phyloP scores from a whole-genome alignment of 2,329 filamentous ascomycete genomes.

The Gliomastix tumulicola region DNA sequence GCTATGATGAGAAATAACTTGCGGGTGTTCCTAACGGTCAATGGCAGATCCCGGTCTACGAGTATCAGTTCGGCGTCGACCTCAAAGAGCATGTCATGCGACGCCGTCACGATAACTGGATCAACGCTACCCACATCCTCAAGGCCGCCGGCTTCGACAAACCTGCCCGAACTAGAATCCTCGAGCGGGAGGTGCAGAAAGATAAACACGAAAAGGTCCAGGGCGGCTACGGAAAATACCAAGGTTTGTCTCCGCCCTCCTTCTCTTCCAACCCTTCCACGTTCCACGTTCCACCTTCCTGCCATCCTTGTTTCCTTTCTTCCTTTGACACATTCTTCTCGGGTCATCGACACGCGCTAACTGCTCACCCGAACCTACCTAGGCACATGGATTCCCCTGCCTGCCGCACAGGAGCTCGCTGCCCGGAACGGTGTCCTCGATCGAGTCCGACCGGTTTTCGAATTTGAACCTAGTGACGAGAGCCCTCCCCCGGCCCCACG shows the following conservation, averaged over 20 bases:
- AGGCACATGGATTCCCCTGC: slow-evolving; percentile 95
- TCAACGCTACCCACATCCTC: slow-evolving; percentile 98
- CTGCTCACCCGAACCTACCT: too few relatives aligned
- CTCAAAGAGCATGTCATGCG: slow-evolving; percentile 89
- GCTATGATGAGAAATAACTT: too few relatives aligned
- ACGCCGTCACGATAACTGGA: slow-evolving; percentile 87
- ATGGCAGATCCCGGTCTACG: slow-evolving; percentile 97
- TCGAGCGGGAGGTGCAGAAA: slow-evolving; percentile 95
- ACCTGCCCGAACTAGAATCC: slow-evolving; percentile 85
- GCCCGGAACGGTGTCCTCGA: slow-evolving; percentile 82
- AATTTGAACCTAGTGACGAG: slow-evolving; percentile 75
- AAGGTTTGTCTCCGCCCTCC: slow-evolving; percentile 68
- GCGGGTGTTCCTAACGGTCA: too few relatives aligned
- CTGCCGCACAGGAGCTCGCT: slow-evolving; percentile 73
- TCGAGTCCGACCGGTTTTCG: slow-evolving; percentile 79
- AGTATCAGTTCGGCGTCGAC: slow-evolving; percentile 79
- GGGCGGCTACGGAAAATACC: slow-evolving; percentile 97
- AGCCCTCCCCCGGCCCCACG: slow-evolving; percentile 92
- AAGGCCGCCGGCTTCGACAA: slow-evolving; percentile 98
- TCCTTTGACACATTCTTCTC: too few relatives aligned
- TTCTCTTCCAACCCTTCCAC: too few relatives aligned
- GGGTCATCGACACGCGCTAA: too few relatives aligned
- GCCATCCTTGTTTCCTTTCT: too few relatives aligned
- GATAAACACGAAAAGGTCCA: slow-evolving; percentile 97
- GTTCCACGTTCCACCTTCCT: too few relatives aligned